Evolutionary conservation across 257 asterid species (phyloP).

Genomic region (Penstemon barbatus): DNA sequence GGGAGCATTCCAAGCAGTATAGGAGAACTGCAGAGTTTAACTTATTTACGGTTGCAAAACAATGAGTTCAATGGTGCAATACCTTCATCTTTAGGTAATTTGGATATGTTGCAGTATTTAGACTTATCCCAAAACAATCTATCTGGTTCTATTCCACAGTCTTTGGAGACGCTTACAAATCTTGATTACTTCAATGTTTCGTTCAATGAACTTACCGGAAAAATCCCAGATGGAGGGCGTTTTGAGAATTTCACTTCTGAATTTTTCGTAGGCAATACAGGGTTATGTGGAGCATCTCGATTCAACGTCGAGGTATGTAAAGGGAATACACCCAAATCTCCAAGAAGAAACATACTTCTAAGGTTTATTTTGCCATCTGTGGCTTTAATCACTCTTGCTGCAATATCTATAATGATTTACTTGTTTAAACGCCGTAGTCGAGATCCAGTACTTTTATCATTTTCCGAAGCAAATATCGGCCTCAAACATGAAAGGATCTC

Average conservation of each 20-base stretch:
- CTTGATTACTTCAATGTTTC: constrained; percentile 17
- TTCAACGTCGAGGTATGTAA: neutral
- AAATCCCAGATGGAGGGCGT: constrained; percentile 8
- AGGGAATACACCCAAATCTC: neutral
- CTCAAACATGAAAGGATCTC: constrained; percentile 6
- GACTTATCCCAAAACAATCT: constrained; percentile 18
- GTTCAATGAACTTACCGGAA: constrained; percentile 10
- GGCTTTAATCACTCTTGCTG: no score
- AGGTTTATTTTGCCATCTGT: no score
- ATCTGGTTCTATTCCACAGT: constrained; percentile 3
- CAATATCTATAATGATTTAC: no score
- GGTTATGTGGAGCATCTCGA: constrained; percentile 15
- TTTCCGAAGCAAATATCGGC: neutral
- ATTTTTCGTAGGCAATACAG: neutral
- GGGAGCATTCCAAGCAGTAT: constrained; percentile 28
- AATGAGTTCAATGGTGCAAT: constrained; percentile 26
- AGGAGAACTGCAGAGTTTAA: constrained; percentile 24
- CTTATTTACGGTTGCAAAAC: constrained; percentile 13
- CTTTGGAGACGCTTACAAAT: neutral
- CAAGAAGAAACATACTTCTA: neutral
- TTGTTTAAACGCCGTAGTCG: no score
- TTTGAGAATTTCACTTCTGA: constrained; percentile 6
- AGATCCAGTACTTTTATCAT: neutral
- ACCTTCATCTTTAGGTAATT: constrained; percentile 24
- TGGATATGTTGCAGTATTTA: neutral